Evolutionary conservation across 371 early-diverging fungal species (phyloP), one percentile per base, ranked within the genome.

Genomic region (Mucor sp.): DNA sequence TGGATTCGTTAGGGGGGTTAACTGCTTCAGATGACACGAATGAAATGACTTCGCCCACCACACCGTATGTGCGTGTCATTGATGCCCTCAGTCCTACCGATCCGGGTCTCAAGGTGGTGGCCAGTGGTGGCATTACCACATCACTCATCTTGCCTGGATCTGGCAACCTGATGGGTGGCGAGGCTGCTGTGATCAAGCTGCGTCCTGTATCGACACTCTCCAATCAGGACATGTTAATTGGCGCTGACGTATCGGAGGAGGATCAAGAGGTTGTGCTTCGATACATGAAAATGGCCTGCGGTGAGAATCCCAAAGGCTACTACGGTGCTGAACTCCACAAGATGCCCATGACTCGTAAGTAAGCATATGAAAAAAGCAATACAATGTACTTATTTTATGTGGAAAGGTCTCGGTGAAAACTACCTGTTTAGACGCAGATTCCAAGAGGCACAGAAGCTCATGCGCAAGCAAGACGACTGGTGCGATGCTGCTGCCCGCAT

Each of bases 221-320:
- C 21, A 85, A 80, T 8, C 88, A 89, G 41, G 91, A 91, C 58
- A 89, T 93, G 91, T 71, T 86, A 19, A 74, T 93, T 37, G 78
- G 82, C 58, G 79, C 88, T 8, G 88, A 85, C 59, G 76, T 86
- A 21, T 62, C 76, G 39, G 75, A 80, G 55, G 71, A 72, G 55
- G 80, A 79, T 50, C 69, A 84, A 37, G 87, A 86, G 33, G 71
- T 77, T 6, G 62, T 72, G 28, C 91, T 91, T 90, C 78, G 93
- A 8, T 94, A 88, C 73, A 90, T 93, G 91, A 94, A 94, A 76
- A 92, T 93, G 91, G 93, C 95, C 4, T 93, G 92, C 69, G 94
- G 94, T 21, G 94, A 94, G 74, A 94, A 93, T 74, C 89, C 92
- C 23, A 94, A 93, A 71, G 23, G 69, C 0, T 69, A 62, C 60